Evolutionary conservation across 441 rosid genomes (phyloP).

Genomic region (Gossypium schwendimanii): DNA sequence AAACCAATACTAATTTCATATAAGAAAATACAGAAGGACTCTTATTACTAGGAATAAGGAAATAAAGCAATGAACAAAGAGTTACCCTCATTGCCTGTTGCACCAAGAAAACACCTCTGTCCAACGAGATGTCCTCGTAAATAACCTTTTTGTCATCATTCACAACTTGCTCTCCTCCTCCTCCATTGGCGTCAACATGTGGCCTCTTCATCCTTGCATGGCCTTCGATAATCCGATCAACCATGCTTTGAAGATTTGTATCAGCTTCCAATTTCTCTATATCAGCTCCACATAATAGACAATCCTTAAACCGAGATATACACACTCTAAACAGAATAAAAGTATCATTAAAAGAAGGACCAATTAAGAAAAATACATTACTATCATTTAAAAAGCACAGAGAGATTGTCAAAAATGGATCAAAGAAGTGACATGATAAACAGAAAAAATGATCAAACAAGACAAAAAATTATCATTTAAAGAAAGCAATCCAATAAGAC

Average conservation of each 20-base stretch:
- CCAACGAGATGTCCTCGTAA: slow-evolving; percentile 89
- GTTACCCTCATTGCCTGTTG: slow-evolving; percentile 97
- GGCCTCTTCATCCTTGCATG: slow-evolving; percentile 94
- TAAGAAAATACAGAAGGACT: neutral
- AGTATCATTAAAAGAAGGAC: too few species aligned
- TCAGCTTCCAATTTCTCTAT: slow-evolving; percentile 75
- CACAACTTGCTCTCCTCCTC: slow-evolving; percentile 38
- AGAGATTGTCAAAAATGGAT: neutral
- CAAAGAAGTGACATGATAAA: neutral
- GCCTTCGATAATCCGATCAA: slow-evolving; percentile 87
- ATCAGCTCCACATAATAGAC: slow-evolving; percentile 95
- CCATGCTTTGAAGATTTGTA: slow-evolving; percentile 58
- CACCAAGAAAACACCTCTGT: slow-evolving; percentile 94
- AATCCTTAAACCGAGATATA: slow-evolving; percentile 72
- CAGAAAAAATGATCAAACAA: neutral
- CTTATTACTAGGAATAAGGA: neutral
- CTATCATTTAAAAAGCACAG: neutral
- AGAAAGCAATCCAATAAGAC: neutral
- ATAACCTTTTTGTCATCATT: slow-evolving; percentile 50
- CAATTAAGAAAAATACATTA: neutral
- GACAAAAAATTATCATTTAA: neutral
- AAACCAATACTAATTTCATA: slow-evolving; percentile 11
- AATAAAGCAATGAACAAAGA: slow-evolving; percentile 11
- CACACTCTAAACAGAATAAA: slow-evolving; percentile 42
- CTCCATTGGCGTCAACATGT: slow-evolving; percentile 21